Evolutionary conservation across 495 filamentous ascomycete genomes (phyloP), one percentile per base, ranked within the genome.

Genomic region (Thermothielavioides terrestris): DNA sequence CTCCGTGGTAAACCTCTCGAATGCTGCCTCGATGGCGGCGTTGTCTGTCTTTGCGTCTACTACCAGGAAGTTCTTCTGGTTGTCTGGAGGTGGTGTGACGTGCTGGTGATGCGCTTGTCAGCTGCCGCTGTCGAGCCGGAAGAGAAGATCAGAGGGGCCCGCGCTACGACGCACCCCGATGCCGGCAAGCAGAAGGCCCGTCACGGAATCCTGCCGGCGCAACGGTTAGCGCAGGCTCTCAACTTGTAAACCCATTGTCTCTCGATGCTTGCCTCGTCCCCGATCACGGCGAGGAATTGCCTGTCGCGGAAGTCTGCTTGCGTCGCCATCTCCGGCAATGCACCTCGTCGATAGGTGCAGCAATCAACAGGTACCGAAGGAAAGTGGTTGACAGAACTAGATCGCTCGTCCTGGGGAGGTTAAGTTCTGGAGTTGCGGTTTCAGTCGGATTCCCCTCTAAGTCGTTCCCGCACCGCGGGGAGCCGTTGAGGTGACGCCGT

Each of bases 261-360:
- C n/a, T 22, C 48, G 18, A 27, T 20, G 45, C 67, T 68, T 65
- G 94, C 92, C 82, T 97, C 92, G 69, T 99, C 94, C 30, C 90
- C 91, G 59, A 99, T 97, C 25, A 97, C 90, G 41, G 92, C 94
- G 42, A 97, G 79, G 71, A 99, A 95, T 67, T 97, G 85, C 55
- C 94, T 80, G 69, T 96, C 88, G 72, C 95, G 86, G 69, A 82
- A 85, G 42, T 78, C 74, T 36, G 79, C 76, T 17, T 80, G 67
- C 23, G 78, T 71, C 53, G 78, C 65, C 63, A 82, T 79, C 21
- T 15, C 43, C 31, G 15, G 38, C 27, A n/a, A n/a, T 17, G 36
- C n/a, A n/a, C 8, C 7, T 25, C 10, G 27, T 39, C 18, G 18
- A 14, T 32, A 6, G 23, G 21, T 0, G 38, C n/a, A 18, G 47